These are phyloP conservation scores for Geotrichum histeridarum DNA, from an alignment of 1,139 yeast genomes.

Conservation along the genomic window DNA sequence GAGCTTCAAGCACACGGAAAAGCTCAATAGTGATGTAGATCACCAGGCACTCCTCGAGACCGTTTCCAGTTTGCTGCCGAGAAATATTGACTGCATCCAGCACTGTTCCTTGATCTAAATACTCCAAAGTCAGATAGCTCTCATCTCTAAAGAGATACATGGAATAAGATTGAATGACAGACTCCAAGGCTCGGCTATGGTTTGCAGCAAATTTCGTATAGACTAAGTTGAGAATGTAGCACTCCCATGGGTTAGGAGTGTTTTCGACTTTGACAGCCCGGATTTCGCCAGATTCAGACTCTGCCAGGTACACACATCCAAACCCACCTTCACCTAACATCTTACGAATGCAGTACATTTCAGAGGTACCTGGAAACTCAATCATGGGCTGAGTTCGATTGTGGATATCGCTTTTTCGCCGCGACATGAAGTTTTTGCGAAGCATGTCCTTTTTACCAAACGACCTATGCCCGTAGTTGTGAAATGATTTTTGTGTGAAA, in stretches of 20 bases:
- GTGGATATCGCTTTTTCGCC: conserved; percentile 20
- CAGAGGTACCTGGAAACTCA: conserved; percentile 22
- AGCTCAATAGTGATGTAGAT: conserved; percentile 63
- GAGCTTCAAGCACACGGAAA: conserved; percentile 52
- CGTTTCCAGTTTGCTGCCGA: conserved; percentile 26
- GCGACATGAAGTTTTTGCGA: conserved; percentile 29
- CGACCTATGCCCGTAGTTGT: conserved; percentile 9
- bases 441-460: conserved; percentile 35
- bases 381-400: conserved; percentile 15
- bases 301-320: conserved; percentile 74
- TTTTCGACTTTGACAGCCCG: conserved; percentile 67
- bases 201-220: conserved; percentile 38
- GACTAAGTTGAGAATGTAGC: conserved; percentile 59
- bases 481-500: conserved; percentile 4
- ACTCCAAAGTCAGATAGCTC: conserved; percentile 66
- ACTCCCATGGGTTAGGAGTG: conserved; percentile 78
- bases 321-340: conserved; percentile 77
- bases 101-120: conserved; percentile 67
- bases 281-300: conserved; percentile 42
- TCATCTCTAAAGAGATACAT: conserved; percentile 63
- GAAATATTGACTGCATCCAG: conserved; percentile 58
- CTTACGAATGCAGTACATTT: conserved; percentile 48
- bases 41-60: conserved; percentile 56
- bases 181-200: conserved; percentile 32
- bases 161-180: conserved; percentile 51